phyloP scores from a whole-genome alignment of 2,329 filamentous ascomycete genomes.

The Ceratocystis harringtonii region DNA sequence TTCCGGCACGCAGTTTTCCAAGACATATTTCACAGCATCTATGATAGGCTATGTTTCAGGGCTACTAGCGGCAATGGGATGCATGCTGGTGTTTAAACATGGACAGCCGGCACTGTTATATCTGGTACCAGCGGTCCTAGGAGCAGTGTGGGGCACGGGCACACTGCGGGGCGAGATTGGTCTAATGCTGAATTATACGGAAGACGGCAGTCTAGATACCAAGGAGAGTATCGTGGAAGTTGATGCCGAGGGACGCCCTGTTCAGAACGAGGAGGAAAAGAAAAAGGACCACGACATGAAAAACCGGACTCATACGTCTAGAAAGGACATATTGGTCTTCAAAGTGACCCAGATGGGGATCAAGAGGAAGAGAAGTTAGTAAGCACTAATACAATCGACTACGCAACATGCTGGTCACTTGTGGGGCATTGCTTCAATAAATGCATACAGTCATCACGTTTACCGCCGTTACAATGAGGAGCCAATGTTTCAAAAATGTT shows the following conservation, averaged over 20 bases:
- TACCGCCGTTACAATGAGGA: too few relatives aligned
- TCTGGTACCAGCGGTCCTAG: conserved; percentile 72
- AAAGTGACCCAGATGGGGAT: background rate
- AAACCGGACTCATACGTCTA: background rate
- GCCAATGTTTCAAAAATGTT: too few relatives aligned
- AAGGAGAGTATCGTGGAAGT: conserved; percentile 41
- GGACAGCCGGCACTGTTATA: conserved; percentile 87
- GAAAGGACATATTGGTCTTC: background rate
- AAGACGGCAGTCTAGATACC: conserved; percentile 46
- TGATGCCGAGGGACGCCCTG: conserved; percentile 33
- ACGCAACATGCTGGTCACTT: too few relatives aligned
- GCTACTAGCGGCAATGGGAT: conserved; percentile 59
- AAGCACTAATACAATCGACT: too few relatives aligned
- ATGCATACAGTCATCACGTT: too few relatives aligned
- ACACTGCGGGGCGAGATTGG: conserved; percentile 53
- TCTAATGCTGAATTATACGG: conserved; percentile 69
- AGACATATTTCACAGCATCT: conserved; percentile 71
- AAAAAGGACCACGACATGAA: background rate
- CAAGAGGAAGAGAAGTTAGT: background rate
- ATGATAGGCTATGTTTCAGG: conserved; percentile 63
- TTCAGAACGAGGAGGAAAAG: conserved; percentile 22
- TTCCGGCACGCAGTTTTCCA: conserved; percentile 42
- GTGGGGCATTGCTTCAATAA: too few relatives aligned
- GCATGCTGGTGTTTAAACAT: conserved; percentile 63
- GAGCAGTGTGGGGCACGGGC: conserved; percentile 61